Base-by-base conservation (phyloP, 306 rosid genomes). In the Bauhinia variegata region DNA sequence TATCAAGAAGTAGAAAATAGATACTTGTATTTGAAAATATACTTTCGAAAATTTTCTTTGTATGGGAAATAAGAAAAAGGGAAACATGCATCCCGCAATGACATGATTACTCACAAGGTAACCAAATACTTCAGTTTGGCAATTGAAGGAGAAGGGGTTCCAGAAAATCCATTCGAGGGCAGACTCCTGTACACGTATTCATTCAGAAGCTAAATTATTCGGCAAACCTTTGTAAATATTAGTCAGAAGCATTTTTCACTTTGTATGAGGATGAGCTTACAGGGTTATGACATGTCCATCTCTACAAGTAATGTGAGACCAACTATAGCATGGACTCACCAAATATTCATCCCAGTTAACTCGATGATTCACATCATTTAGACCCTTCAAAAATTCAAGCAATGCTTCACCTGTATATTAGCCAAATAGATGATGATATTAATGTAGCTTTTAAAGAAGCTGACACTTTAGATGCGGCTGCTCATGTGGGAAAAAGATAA, bases 281-380 rank as follows among this genome's bases (percentile, higher is more conserved):
- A 93, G 79, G 60, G 91, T 78, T 64, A 84, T 82, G 79, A 93
- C 98, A 33, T 93, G 82, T 62, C 82, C 89, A 32, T 81, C 79
- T 76, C 82, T 79, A 56, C 98, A 93, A 60, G 84, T 72, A 70
- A 93, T 80, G 63, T 84, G 87, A 37, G 95, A 83, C 98, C 98
- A 93, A 63, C 89, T 93, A 71, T 48, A 84, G 76, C 98, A 93
- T 1, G 98, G 98, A 78, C 91, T 93, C 57, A 89, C 98, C 8
- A 89, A 44, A 81, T 73, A 7, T 61, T 51, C 0, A 67, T 88
- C 72, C 98, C 98, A 93, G 47, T 88, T 74, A 65, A 89, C 78
- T 60, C 51, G 84, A 60, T 80, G 59, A 37, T 75, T 75, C 46
- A 96, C 78, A 84, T 89, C 95, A 63, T 93, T 86, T 31, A 93